phyloP scores from a whole-genome alignment of 768 basidiomycete species.

The Lactarius sp. region DNA sequence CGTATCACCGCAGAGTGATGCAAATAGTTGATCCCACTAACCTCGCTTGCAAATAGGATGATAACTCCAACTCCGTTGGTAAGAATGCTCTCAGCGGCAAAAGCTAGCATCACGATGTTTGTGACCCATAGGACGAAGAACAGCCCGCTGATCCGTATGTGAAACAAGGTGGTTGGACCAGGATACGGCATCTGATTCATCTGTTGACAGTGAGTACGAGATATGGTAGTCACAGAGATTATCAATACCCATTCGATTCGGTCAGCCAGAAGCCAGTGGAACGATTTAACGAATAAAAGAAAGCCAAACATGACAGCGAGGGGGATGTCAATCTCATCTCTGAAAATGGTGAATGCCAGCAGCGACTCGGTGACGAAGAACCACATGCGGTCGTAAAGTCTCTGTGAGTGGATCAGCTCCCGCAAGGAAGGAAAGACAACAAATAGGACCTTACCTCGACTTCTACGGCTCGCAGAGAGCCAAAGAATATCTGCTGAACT shows the following conservation, averaged over 20 bases:
- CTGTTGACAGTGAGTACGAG: slow-evolving; percentile 38
- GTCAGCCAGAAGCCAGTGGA: slow-evolving; percentile 96
- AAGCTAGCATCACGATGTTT: slow-evolving; percentile 72
- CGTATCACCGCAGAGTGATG: slow-evolving; percentile 18
- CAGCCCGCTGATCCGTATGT: slow-evolving; percentile 72
- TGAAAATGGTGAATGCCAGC: slow-evolving; percentile 94
- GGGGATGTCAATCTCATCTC: slow-evolving; percentile 89
- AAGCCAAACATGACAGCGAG: slow-evolving; percentile 95
- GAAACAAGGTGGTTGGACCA: slow-evolving; percentile 77
- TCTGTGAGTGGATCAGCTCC: slow-evolving; percentile 45
- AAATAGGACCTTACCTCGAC: slow-evolving; percentile 62
- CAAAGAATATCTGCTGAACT: slow-evolving; percentile 88
- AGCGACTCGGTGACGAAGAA: slow-evolving; percentile 97
- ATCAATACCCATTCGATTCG: slow-evolving; percentile 87
- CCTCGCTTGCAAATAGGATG: slow-evolving; percentile 95
- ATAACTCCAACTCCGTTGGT: slow-evolving; percentile 80
- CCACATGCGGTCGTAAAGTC: slow-evolving; percentile 94
- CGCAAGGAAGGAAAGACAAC: neutral
- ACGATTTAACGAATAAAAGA: slow-evolving; percentile 91
- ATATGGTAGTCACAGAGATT: neutral
- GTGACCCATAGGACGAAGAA: slow-evolving; percentile 69
- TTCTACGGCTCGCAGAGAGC: slow-evolving; percentile 78
- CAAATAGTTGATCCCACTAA: slow-evolving; percentile 34
- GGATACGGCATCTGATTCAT: slow-evolving; percentile 96
- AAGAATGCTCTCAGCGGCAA: slow-evolving; percentile 77